A percentile compares a stretch with the other conserved stretches of the same genome.
These are phyloP conservation scores for Neurospora sp. DNA, from an alignment of 495 filamentous ascomycete species.

Conservation along the genomic window DNA sequence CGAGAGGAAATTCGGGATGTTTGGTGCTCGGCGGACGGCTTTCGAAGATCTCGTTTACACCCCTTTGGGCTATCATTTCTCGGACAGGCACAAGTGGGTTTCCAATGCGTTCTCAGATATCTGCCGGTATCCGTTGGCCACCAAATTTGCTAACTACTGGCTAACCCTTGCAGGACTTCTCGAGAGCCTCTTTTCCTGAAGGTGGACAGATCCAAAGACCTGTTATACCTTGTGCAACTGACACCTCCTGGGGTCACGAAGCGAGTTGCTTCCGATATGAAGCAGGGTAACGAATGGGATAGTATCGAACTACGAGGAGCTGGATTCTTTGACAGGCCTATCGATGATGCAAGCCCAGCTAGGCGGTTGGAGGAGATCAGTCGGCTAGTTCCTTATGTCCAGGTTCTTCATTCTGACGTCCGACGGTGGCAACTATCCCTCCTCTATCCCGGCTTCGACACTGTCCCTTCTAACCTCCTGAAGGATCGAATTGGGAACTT, in stretches of 20 bases:
- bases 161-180: background rate
- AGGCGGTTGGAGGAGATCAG: background rate
- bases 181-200: background rate
- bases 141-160: background rate
- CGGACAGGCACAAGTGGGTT: background rate
- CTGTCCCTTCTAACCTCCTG: background rate
- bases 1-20: background rate
- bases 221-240: background rate
- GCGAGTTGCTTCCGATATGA: background rate
- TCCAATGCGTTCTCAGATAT: background rate
- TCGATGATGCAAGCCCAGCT: background rate
- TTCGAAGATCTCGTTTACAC: background rate
- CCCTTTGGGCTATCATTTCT: background rate
- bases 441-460: background rate
- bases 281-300: background rate
- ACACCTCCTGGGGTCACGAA: background rate
- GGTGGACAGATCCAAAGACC: background rate
- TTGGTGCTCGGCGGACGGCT: background rate
- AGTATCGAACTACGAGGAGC: background rate
- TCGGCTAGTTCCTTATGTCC: background rate
- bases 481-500: background rate
- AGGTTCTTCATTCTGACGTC: background rate
- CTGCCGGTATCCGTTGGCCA: background rate
- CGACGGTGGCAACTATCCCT: background rate
- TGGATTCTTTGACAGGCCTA: background rate